Evolutionary conservation across 75 land plant species (phyloP).

Genomic region (Isoetes taiwanensis): DNA sequence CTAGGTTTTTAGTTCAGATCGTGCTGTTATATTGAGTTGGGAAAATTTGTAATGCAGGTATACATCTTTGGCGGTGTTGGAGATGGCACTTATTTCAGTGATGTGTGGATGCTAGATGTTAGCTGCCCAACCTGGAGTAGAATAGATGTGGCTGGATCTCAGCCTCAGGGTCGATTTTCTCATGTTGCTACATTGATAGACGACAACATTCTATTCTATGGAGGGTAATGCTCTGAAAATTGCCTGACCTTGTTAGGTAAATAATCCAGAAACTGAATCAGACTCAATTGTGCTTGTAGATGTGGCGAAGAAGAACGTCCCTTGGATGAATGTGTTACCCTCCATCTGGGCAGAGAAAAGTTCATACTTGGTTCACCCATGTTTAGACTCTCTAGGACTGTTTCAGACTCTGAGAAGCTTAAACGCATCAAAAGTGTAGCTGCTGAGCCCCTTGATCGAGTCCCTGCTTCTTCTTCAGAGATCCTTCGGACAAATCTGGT

Average conservation of each 20-base stretch:
- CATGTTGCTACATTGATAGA: slow-evolving; percentile 42
- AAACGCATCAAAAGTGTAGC: slow-evolving; percentile 9
- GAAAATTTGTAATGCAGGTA: slow-evolving; percentile 26
- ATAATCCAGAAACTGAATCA: not conserved
- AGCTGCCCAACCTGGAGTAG: slow-evolving; percentile 34
- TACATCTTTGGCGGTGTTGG: slow-evolving; percentile 63
- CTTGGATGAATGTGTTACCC: slow-evolving; percentile 37
- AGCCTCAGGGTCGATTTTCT: slow-evolving; percentile 62
- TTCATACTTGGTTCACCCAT: slow-evolving; percentile 34
- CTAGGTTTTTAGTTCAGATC: not conserved
- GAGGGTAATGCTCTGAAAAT: slow-evolving; percentile 32
- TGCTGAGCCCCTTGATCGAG: not conserved
- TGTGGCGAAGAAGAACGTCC: slow-evolving; percentile 80
- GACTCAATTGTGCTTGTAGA: slow-evolving; percentile 14
- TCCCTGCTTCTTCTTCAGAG: not conserved
- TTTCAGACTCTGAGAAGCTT: slow-evolving; percentile 24
- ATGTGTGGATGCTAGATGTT: slow-evolving; percentile 53
- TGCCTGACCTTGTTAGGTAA: not conserved
- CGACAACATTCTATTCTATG: slow-evolving; percentile 47
- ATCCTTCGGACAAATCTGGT: not conserved
- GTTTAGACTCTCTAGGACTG: slow-evolving; percentile 34
- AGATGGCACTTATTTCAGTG: slow-evolving; percentile 51
- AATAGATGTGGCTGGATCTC: slow-evolving; percentile 36
- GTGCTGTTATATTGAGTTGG: not conserved
- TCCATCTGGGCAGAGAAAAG: slow-evolving; percentile 45